These are phyloP conservation scores for Calycina marina DNA, from an alignment of 2,329 filamentous ascomycete species.

Conservation along the genomic window DNA sequence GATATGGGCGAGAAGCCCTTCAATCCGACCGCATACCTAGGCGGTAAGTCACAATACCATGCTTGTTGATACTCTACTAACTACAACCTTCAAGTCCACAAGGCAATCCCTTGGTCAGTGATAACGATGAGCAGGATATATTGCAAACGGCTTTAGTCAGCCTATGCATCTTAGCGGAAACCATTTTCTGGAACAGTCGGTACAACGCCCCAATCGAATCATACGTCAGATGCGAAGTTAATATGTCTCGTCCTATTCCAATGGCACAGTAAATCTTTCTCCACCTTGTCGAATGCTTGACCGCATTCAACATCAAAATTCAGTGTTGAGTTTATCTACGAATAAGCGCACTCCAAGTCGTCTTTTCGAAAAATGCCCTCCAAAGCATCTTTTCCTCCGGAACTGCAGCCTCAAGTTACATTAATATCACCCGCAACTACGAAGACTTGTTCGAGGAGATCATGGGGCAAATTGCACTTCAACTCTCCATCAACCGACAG, in stretches of 20 bases:
- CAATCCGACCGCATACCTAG: too few relatives aligned
- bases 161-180: slow-evolving; percentile 9
- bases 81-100: neutral
- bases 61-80: too few relatives aligned
- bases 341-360: neutral
- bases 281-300: neutral
- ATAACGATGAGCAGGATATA: neutral
- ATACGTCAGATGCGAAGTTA: slow-evolving; percentile 6
- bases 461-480: neutral
- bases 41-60: too few relatives aligned
- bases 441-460: slow-evolving; percentile 1
- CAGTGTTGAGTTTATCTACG: slow-evolving; percentile 1
- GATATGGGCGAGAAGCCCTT: too few relatives aligned
- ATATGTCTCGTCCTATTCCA: neutral
- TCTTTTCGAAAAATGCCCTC: slow-evolving; percentile 1
- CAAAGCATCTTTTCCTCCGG: neutral
- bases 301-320: neutral
- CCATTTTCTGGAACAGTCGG: slow-evolving; percentile 5
- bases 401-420: neutral
- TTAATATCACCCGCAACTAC: neutral
- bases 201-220: slow-evolving; percentile 9
- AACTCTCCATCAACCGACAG: neutral
- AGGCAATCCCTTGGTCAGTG: neutral
- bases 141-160: slow-evolving; percentile 6
- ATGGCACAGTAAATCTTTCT: neutral